Evolutionary conservation across 2,329 filamentous ascomycete genomes (phyloP).

Genomic region (Coniella vitis): DNA sequence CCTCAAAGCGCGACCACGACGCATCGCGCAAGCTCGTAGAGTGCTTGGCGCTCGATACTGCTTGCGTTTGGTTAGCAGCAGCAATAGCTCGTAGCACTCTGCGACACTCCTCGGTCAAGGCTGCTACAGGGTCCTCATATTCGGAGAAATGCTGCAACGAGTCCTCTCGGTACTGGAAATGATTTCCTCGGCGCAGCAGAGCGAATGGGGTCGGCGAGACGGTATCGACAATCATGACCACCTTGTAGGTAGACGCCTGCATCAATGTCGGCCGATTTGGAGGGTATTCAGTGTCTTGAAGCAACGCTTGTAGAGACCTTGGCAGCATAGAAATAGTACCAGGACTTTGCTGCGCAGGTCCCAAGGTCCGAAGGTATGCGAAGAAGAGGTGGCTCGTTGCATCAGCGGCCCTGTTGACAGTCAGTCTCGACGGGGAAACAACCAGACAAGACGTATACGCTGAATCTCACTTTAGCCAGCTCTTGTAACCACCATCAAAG

Average conservation of each 20-base stretch:
- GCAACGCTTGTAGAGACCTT: constrained; percentile 80
- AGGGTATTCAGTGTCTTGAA: constrained; percentile 91
- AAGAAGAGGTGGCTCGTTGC: constrained; percentile 97
- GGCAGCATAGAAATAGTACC: constrained; percentile 81
- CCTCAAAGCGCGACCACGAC: constrained; percentile 95
- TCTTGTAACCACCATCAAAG: constrained; percentile 89
- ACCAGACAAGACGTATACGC: background rate
- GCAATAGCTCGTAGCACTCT: constrained; percentile 87
- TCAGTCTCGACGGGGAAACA: constrained; percentile 22
- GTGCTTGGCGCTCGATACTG: constrained; percentile 59
- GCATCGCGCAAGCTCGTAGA: constrained; percentile 73
- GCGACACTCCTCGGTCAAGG: constrained; percentile 87
- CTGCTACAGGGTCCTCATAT: constrained; percentile 81
- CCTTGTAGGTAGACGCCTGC: constrained; percentile 74
- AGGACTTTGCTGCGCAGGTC: constrained; percentile 64
- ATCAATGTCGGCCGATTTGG: constrained; percentile 71
- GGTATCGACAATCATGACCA: constrained; percentile 93
- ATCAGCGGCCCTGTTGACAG: constrained; percentile 67
- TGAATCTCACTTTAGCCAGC: constrained; percentile 65
- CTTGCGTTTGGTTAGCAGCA: constrained; percentile 75
- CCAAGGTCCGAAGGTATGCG: constrained; percentile 84
- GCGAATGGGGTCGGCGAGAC: constrained; percentile 94
- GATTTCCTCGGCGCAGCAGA: constrained; percentile 79
- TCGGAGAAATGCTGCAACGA: constrained; percentile 81
- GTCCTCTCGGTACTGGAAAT: constrained; percentile 91